These are phyloP conservation scores for Tolypocladium tropicale DNA, from an alignment of 2,329 filamentous ascomycete species.

Conservation along the genomic window DNA sequence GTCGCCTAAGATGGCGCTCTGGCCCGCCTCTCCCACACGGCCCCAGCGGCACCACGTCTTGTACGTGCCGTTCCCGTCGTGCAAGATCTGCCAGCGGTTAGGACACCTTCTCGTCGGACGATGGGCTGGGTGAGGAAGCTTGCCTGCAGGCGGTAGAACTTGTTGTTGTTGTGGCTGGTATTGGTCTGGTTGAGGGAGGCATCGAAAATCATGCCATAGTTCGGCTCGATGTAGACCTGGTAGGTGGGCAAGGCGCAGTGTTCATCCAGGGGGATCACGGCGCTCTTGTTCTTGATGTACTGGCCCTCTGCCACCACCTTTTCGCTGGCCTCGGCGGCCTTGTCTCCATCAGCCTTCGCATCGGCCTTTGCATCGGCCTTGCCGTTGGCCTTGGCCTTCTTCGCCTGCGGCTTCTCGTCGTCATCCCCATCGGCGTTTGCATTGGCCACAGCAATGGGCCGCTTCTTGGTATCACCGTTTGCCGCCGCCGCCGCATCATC, in stretches of 20 bases:
- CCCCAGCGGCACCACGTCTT: slow-evolving; percentile 73
- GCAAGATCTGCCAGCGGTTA: slow-evolving; percentile 27
- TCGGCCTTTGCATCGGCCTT: slow-evolving; percentile 21
- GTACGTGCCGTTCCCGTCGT: slow-evolving; percentile 29
- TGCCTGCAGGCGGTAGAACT: slow-evolving; percentile 70
- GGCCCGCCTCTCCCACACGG: slow-evolving; percentile 55
- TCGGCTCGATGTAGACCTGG: slow-evolving; percentile 55
- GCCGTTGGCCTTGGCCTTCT: slow-evolving; percentile 17
- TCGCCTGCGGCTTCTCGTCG: slow-evolving; percentile 16
- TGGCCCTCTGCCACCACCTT: slow-evolving; percentile 30
- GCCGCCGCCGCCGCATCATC: not conserved
- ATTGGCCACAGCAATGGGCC: slow-evolving; percentile 11
- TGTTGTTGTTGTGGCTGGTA: slow-evolving; percentile 63
- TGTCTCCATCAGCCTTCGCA: slow-evolving; percentile 14
- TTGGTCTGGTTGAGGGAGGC: slow-evolving; percentile 74
- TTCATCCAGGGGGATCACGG: slow-evolving; percentile 42
- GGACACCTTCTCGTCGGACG: slow-evolving; percentile 1
- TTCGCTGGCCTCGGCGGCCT: slow-evolving; percentile 22
- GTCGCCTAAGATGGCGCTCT: slow-evolving; percentile 31
- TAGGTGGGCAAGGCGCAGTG: slow-evolving; percentile 24
- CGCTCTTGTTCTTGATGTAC: slow-evolving; percentile 33
- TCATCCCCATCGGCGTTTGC: slow-evolving; percentile 3
- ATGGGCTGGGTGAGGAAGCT: slow-evolving; percentile 9
- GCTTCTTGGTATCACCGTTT: slow-evolving; percentile 13
- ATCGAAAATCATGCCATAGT: slow-evolving; percentile 59